Conservation (phyloP, 345 rosid genomes). For the Acer negundo region DNA sequence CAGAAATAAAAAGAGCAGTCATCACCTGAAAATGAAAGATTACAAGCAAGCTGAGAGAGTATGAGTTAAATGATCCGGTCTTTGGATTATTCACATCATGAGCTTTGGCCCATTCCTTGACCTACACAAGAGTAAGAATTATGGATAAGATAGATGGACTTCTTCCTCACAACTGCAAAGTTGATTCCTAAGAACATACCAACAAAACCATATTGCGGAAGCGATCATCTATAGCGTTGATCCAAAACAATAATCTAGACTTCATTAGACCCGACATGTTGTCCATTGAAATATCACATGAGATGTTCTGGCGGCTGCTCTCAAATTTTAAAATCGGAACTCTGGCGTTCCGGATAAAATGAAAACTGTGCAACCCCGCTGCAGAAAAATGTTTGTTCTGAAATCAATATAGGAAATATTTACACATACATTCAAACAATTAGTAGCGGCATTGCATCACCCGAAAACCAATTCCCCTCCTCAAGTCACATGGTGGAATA, state of each 20-base stretch:
- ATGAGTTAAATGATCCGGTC: conserved; percentile 73
- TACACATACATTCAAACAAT: conserved; percentile 14
- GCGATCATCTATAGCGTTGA: conserved; percentile 76
- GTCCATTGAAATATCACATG: conserved; percentile 86
- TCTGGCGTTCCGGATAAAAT: conserved; percentile 62
- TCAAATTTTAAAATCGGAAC: conserved; percentile 84
- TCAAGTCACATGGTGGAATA: background rate
- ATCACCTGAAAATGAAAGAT: conserved; percentile 93
- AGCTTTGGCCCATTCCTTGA: conserved; percentile 98
- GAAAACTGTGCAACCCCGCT: conserved; percentile 60
- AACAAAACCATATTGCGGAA: conserved; percentile 79
- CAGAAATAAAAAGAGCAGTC: background rate
- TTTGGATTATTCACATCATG: conserved; percentile 73
- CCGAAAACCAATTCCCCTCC: background rate
- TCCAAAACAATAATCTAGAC: conserved; percentile 81
- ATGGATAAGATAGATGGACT: conserved; percentile 2
- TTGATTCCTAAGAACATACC: conserved; percentile 39
- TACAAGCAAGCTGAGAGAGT: conserved; percentile 77
- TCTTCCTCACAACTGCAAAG: conserved; percentile 1
- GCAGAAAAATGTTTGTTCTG: conserved; percentile 21
- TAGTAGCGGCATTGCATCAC: background rate
- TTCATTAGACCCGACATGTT: conserved; percentile 74
- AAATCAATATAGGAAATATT: background rate
- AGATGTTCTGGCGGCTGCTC: conserved; percentile 47
- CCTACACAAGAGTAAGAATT: conserved; percentile 43